These are phyloP conservation scores for Apiotrichum gamsii DNA, from an alignment of 1,284 basidiomycete genomes.

Conservation along the genomic window DNA sequence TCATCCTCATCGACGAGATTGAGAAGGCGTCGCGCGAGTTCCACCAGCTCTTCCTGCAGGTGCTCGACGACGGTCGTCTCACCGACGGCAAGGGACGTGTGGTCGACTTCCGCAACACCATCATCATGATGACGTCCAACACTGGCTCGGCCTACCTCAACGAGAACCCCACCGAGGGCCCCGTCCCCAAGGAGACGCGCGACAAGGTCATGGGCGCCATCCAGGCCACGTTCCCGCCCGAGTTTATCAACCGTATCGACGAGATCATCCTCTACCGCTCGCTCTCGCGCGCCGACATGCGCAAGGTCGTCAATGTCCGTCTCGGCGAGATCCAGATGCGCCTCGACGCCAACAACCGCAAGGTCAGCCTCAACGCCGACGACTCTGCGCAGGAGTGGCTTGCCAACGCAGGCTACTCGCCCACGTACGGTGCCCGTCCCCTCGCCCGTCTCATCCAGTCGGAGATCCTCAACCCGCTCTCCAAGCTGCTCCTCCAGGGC, in stretches of 20 bases:
- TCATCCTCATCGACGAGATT: slow-evolving; percentile 49
- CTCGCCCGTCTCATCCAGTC: slow-evolving; percentile 87
- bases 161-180: slow-evolving; percentile 49
- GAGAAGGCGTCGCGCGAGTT: slow-evolving; percentile 55
- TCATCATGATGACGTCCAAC: slow-evolving; percentile 55
- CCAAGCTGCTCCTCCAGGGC: slow-evolving; percentile 77
- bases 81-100: slow-evolving; percentile 49
- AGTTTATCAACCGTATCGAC: slow-evolving; percentile 55
- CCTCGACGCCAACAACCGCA: slow-evolving; percentile 62
- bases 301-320: slow-evolving; percentile 52
- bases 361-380: slow-evolving; percentile 73
- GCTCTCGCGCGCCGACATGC: slow-evolving; percentile 50
- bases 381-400: slow-evolving; percentile 74
- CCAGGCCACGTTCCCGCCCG: slow-evolving; percentile 52
- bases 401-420: slow-evolving; percentile 74
- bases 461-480: slow-evolving; percentile 88
- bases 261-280: slow-evolving; percentile 54
- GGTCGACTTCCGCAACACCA: slow-evolving; percentile 47
- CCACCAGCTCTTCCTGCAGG: slow-evolving; percentile 55
- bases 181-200: slow-evolving; percentile 43
- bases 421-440: slow-evolving; percentile 81
- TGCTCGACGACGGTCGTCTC: slow-evolving; percentile 54
- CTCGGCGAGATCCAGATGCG: slow-evolving; percentile 60
- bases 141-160: slow-evolving; percentile 53
- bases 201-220: slow-evolving; percentile 51